Percentiles rank a stretch among this genome's conserved stretches.
These are phyloP conservation scores for Chimonanthus salicifolius DNA, from an alignment of 164 flowering plant species.

Conservation along the genomic window DNA sequence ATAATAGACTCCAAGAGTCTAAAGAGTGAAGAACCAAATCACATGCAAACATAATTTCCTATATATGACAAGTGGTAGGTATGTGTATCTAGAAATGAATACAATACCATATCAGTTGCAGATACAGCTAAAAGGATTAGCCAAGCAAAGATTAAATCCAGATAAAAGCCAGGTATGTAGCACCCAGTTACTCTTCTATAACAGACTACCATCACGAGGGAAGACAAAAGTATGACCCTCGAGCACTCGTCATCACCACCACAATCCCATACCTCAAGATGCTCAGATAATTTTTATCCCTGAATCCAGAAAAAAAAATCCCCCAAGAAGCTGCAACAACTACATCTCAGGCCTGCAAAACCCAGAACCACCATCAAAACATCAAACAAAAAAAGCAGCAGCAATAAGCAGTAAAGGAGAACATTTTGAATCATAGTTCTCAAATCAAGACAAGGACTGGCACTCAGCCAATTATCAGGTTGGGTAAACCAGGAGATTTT, in stretches of 20 bases:
- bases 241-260: not conserved
- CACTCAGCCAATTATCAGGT: no score
- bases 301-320: constrained; percentile 14
- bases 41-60: no score
- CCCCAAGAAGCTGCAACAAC: constrained; percentile 8
- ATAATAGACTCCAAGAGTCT: no score
- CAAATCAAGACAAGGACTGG: no score
- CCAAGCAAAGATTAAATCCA: constrained; percentile 13
- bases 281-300: constrained; percentile 14
- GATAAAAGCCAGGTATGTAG: not conserved
- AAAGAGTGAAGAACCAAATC: no score
- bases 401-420: not conserved
- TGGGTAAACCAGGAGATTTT: no score
- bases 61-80: not conserved
- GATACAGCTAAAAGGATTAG: constrained; percentile 19
- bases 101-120: not conserved
- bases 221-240: not conserved
- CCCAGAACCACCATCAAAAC: not conserved
- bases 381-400: not conserved
- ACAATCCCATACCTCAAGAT: constrained; percentile 4
- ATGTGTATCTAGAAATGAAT: no score
- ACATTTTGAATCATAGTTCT: not conserved
- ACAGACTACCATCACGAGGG: not conserved
- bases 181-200: constrained; percentile 8
- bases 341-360: constrained; percentile 29